phyloP scores from a whole-genome alignment of 106 monocot genomes.

The Dioscorea zingiberensis region DNA sequence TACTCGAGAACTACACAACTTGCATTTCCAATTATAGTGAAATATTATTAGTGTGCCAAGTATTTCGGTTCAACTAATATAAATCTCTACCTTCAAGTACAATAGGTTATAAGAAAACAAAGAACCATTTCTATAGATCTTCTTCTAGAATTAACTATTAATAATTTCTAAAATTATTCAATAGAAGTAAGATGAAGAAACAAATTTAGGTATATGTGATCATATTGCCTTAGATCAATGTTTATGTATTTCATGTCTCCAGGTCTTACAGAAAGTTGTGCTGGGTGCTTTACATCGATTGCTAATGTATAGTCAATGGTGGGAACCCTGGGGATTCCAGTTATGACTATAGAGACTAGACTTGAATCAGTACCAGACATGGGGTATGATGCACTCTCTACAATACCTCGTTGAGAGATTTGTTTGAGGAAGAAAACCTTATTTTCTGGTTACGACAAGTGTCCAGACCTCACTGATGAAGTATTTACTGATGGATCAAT shows the following conservation, averaged over 20 bases:
- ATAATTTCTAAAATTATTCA: too few relatives aligned
- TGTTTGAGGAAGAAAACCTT: slow-evolving; percentile 81
- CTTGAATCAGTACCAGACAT: slow-evolving; percentile 86
- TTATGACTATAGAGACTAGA: slow-evolving; percentile 76
- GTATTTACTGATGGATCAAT: slow-evolving; percentile 68
- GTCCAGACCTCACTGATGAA: slow-evolving; percentile 61
- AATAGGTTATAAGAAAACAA: too few relatives aligned
- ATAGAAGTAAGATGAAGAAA: too few relatives aligned
- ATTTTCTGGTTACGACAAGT: slow-evolving; percentile 88
- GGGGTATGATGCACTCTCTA: slow-evolving; percentile 85
- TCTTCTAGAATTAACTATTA: too few relatives aligned
- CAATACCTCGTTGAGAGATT: slow-evolving; percentile 73
- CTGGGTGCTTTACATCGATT: slow-evolving; percentile 91
- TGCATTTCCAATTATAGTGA: too few relatives aligned
- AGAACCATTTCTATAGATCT: too few relatives aligned
- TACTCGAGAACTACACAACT: slow-evolving; percentile 9
- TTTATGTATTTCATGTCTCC: background rate
- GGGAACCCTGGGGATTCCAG: slow-evolving; percentile 76
- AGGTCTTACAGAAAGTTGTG: slow-evolving; percentile 89
- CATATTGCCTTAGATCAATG: too few relatives aligned
- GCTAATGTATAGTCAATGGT: slow-evolving; percentile 84
- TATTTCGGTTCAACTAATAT: too few relatives aligned
- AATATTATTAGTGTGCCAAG: too few relatives aligned
- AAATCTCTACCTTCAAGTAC: too few relatives aligned
- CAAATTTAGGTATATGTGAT: too few relatives aligned